Evolutionary conservation across 2,329 filamentous ascomycete genomes (phyloP), one percentile per base, ranked within the genome.

Genomic region (Davidsoniella eucalypti): DNA sequence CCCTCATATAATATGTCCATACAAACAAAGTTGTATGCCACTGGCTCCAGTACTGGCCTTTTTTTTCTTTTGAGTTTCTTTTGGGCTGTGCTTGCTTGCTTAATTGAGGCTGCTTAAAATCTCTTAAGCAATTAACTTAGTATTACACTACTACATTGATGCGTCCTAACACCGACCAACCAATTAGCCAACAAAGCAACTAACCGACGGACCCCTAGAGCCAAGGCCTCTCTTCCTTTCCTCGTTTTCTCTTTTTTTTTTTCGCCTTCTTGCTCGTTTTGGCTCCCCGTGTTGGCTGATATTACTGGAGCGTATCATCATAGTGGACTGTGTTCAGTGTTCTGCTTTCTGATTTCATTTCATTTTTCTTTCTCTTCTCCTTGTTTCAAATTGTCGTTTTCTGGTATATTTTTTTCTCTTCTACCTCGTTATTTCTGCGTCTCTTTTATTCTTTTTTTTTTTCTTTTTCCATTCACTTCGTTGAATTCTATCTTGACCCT

Each of bases 281-380:
- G 17, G 8, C 4, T 33, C 29, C 29, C 29, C 8, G 12, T n/a
- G 14, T 41, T 41, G 38, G n/a, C 23, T 44, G 26, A 44, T 44
- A 44, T 26, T 44, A 44, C 41, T 26, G 41, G 41, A 44, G 41
- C 23, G 41, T 44, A 44, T 44, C 26, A 44, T 44, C 41, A 26
- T 26, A 44, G 41, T 44, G 21, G 41, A 44, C 26, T 26, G 21
- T 5, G 17, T 26, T 44, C 12, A 26, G n/a, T 37, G 18, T 37
- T 54, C 37, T 52, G 48, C 58, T 58, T 55, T 58, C 56, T 33
- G 29, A 9, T 9, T 33, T 33, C 29, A 33, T 33, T 33, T 33
- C 29, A 29, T 54, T 57, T 60, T 61, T 56, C 49, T 54, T 56
- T 56, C 57, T 59, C 55, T 59, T 59, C 57, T 37, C n/a, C 17